Percentiles rank a stretch among this genome's conserved stretches.
phyloP scores from a whole-genome alignment of 108 stramenopile species.

The Schizochytrium sp. region DNA sequence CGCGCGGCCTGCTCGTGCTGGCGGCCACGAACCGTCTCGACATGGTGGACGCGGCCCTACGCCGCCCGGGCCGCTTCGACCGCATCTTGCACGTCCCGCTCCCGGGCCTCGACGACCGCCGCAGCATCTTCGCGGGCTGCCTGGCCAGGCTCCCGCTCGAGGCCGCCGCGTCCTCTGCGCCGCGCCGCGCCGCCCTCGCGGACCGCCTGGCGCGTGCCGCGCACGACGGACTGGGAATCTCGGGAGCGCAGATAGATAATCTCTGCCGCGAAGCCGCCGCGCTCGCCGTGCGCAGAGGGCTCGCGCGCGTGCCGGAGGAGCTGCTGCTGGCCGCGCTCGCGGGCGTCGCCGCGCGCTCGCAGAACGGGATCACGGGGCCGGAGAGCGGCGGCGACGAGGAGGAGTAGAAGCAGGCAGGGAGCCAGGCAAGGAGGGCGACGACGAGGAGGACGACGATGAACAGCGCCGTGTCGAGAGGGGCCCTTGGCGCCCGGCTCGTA shows the following conservation, averaged over 20 bases:
- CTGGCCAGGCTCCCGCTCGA: background rate
- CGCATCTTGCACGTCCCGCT: constrained; percentile 32
- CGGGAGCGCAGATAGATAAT: background rate
- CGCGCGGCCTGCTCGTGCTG: constrained; percentile 35
- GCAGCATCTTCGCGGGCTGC: constrained; percentile 25
- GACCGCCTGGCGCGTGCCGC: no score
- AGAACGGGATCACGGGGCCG: background rate
- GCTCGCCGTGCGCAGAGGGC: background rate
- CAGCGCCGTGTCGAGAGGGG: no score
- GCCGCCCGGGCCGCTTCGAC: constrained; percentile 54
- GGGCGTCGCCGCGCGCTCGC: background rate
- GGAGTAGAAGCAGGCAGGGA: no score
- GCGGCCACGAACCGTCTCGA: constrained; percentile 54
- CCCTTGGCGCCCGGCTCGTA: no score
- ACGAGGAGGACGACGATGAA: background rate
- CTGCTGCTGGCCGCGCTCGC: background rate
- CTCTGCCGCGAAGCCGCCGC: background rate
- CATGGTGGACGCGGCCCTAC: constrained; percentile 54
- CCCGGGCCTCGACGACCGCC: constrained; percentile 31
- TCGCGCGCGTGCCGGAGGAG: background rate
- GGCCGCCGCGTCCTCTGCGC: no score
- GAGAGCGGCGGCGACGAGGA: background rate
- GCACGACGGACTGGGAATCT: background rate
- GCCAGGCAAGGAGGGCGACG: background rate
- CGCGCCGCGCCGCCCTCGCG: no score